Base-by-base conservation (phyloP, 306 rosid species). In the Citrullus colocynthis region DNA sequence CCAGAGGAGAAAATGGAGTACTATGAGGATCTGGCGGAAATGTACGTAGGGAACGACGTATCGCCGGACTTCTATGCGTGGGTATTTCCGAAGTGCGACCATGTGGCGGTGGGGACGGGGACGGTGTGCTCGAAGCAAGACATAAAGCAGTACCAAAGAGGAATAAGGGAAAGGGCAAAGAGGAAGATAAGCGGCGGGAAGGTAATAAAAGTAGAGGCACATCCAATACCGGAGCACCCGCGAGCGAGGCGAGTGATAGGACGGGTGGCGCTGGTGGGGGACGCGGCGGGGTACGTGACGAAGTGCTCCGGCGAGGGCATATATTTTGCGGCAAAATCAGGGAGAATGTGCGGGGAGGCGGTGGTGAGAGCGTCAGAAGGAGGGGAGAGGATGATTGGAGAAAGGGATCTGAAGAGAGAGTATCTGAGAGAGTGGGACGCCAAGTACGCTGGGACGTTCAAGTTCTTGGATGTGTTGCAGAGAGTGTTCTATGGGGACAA, bases 71-170 rank as follows among this genome's bases (percentile, higher is more conserved):
- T 90, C 73, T 94, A 94, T 85, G 97, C 81, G 16, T 94, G 98
- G 98, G 98, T 94, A 1, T 94, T 94, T 36, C 98, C 97, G 2
- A 94, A 91, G 20, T 89, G 97, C 3, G 96, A 94, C 86, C 98
- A 94, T 85, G 97, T 94, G 91, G 98, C 97, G 18, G 98, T 94
- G 77, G 97, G 98, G 3, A 93, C 97, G 0, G 98, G 97, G 20
- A 93, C 98, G 3, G 93, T 89, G 37, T 69, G 88, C 18, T 82
- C 85, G 9, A 93, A 90, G 63, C 86, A 81, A 62, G 89, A 89
- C 36, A 93, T 93, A 4, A 93, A 86, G 78, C 0, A 48, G 76
- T 89, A 78, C 89, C 98, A 93, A 39, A 82, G 83, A 4, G 97
- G 83, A 2, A 93, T 91, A 7, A 82, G 97, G 17, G 91, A 89